Conservation (phyloP, 2,329 filamentous ascomycete species). For the Fusarium musae region DNA sequence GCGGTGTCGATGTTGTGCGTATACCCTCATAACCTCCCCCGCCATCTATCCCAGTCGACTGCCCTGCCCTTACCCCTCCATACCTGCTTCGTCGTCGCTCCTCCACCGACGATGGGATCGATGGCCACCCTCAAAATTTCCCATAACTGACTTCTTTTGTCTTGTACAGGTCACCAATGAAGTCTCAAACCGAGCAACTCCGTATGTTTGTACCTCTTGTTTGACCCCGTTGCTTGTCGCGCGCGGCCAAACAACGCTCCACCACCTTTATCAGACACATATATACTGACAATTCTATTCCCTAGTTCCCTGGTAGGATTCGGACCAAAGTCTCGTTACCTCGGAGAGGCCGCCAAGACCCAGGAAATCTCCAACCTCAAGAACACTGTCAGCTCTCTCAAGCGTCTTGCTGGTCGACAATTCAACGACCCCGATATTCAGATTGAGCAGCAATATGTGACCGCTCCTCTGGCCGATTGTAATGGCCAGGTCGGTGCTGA, state of each 20-base stretch:
- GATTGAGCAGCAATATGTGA: slow-evolving; percentile 91
- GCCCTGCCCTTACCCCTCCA: slow-evolving; percentile 21
- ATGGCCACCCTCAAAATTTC: neutral
- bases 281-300: slow-evolving; percentile 38
- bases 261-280: slow-evolving; percentile 30
- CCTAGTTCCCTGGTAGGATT: slow-evolving; percentile 91
- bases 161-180: slow-evolving; percentile 89
- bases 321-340: slow-evolving; percentile 90
- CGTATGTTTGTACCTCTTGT: slow-evolving; percentile 71
- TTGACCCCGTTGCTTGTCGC: slow-evolving; percentile 17
- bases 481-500: slow-evolving; percentile 95
- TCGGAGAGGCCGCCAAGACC: slow-evolving; percentile 96
- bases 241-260: slow-evolving; percentile 17
- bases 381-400: slow-evolving; percentile 94
- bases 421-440: slow-evolving; percentile 92
- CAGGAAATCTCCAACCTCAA: slow-evolving; percentile 99
- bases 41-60: slow-evolving; percentile 23
- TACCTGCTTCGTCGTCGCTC: neutral
- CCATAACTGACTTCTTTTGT: slow-evolving; percentile 22
- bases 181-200: slow-evolving; percentile 97
- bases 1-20: slow-evolving; percentile 98
- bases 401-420: slow-evolving; percentile 88
- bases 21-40: slow-evolving; percentile 36
- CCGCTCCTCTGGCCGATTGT: slow-evolving; percentile 86
- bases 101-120: slow-evolving; percentile 10